Percentiles rank a stretch among this genome's conserved stretches.
Conservation (phyloP, 768 basidiomycete genomes). For the Kwoniella pini region DNA sequence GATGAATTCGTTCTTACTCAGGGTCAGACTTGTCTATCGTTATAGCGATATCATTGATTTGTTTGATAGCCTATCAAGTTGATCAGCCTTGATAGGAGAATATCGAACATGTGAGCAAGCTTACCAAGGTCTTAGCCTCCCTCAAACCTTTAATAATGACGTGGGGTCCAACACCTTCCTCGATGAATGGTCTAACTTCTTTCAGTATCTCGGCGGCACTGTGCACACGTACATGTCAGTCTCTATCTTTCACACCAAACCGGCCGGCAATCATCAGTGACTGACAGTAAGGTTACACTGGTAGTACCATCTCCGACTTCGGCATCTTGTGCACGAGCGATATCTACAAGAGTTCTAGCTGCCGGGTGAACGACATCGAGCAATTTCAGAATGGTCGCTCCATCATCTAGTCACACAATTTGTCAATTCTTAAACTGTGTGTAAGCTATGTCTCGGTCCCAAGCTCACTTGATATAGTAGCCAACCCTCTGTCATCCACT, state of each 20-base stretch:
- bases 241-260: neutral
- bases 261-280: neutral
- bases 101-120: constrained; percentile 36
- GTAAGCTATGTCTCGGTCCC: neutral
- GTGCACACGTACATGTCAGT: neutral
- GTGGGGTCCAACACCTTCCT: constrained; percentile 96
- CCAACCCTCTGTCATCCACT: constrained; percentile 87
- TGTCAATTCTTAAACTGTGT: neutral
- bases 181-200: constrained; percentile 84
- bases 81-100: neutral
- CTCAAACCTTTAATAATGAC: constrained; percentile 97
- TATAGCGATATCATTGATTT: constrained; percentile 86
- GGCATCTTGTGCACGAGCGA: constrained; percentile 96
- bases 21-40: constrained; percentile 85
- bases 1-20: constrained; percentile 63
- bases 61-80: constrained; percentile 68
- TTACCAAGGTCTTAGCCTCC: constrained; percentile 78
- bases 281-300: constrained; percentile 78
- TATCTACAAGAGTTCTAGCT: constrained; percentile 95
- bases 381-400: constrained; percentile 95
- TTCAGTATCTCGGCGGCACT: constrained; percentile 87
- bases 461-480: constrained; percentile 80
- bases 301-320: constrained; percentile 99
- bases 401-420: constrained; percentile 65
- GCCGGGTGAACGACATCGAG: constrained; percentile 98